Evolutionary conservation across 2,329 filamentous ascomycete species (phyloP), one percentile per base, ranked within the genome.

Genomic region (Apiospora hydei): DNA sequence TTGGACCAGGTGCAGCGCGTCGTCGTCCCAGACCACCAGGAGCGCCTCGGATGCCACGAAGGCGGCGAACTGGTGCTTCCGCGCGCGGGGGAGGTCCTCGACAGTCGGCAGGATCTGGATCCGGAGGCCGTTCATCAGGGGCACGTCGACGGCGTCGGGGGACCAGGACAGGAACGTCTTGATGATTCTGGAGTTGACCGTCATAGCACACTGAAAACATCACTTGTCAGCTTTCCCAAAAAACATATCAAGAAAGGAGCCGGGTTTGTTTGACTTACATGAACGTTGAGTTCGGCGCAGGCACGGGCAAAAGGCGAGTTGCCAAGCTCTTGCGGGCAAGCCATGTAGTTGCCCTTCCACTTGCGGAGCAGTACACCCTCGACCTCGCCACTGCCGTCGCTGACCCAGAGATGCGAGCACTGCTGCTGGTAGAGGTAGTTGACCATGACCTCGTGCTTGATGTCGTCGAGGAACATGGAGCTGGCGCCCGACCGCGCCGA

Each of bases 351-450:
- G 26, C 91, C 91, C 74, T 88, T 88, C 24, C 86, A 80, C 78
- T 93, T 94, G 75, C 92, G 88, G 67, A 95, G 83, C 26, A 95
- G 82, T 41, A 94, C 92, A 75, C 93, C 93, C 80, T 95, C 93
- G 7, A 90, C 81, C 75, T 92, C 88, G 16, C 91, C 91, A 68
- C 87, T 90, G 47, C 88, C 89, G 76, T 94, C 91, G 44, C 89
- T 89, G 26, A 94, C 90, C 93, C 93, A 95, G 46, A 94, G 86
- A 73, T 90, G 88, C 16, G 89, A 88, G 78, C 92, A 94, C 82
- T 94, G 92, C 80, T 95, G 92, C 81, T 95, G 93, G 81, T 94
- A 94, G 38, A 95, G 85, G 80, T 94, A 94, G 82, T 93, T 94
- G 73, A 93, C 92, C 92, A 95, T 95, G 73, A 95, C 91, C 81